Percentiles rank a stretch among this genome's conserved stretches.
Conservation (phyloP, 208 protist species). For the Phytomonas sp. region DNA sequence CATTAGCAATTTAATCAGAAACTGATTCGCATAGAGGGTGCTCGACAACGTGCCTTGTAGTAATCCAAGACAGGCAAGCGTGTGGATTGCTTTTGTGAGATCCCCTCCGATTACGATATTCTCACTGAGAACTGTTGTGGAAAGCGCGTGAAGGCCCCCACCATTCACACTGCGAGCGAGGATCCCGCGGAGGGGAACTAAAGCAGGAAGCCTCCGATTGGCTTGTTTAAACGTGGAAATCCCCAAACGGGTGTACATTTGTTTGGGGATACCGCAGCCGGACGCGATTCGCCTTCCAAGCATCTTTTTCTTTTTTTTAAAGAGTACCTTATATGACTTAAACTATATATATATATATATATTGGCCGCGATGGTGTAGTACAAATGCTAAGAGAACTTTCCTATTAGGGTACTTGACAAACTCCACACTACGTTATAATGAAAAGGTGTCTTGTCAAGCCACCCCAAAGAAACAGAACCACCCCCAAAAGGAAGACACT, state of each 20-base stretch:
- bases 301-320: constrained; percentile 23
- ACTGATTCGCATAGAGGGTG: constrained; percentile 40
- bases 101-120: constrained; percentile 27
- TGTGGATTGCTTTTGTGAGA: constrained; percentile 24
- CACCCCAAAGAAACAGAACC: constrained; percentile 1
- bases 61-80: constrained; percentile 46
- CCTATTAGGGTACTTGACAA: neutral
- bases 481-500: constrained; percentile 12
- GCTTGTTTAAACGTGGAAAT: constrained; percentile 74
- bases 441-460: neutral
- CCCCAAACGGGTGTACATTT: constrained; percentile 65
- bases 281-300: constrained; percentile 75
- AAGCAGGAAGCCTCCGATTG: constrained; percentile 58
- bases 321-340: neutral
- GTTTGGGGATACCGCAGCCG: constrained; percentile 62
- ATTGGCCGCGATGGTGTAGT: neutral
- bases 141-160: constrained; percentile 11
- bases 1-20: constrained; percentile 72
- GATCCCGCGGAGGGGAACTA: constrained; percentile 40
- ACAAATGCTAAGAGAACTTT: neutral
- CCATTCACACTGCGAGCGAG: constrained; percentile 30
- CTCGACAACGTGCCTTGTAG: constrained; percentile 40
- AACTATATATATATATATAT: constrained; percentile 13
- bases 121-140: constrained; percentile 15
- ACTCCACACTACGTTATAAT: neutral